A percentile compares a stretch with the other conserved stretches of the same genome.
Conservation (phyloP, 2,329 filamentous ascomycete species). For the Aspergillus caelatus region DNA sequence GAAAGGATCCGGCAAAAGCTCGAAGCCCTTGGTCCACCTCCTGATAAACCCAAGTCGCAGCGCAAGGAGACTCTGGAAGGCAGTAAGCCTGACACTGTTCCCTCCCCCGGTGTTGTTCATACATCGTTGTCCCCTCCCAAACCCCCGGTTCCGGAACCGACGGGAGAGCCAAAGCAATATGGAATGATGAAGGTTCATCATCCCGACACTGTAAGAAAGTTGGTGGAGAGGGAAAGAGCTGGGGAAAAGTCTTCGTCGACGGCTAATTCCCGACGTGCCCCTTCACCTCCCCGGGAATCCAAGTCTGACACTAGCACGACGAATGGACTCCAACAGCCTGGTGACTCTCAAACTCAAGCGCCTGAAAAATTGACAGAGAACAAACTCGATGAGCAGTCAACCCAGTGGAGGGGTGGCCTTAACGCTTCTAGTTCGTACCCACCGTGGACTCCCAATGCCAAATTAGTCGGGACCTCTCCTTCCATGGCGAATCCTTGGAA, state of each 20-base stretch:
- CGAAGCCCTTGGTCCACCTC: constrained; percentile 53
- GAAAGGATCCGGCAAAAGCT: constrained; percentile 62
- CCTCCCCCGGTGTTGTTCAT: constrained; percentile 29
- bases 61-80: constrained; percentile 30
- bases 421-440: constrained; percentile 40
- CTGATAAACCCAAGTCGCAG: constrained; percentile 38
- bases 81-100: constrained; percentile 27
- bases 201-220: constrained; percentile 55
- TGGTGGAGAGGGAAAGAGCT: constrained; percentile 41
- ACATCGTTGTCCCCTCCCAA: constrained; percentile 58
- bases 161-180: constrained; percentile 61
- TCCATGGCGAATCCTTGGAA: constrained; percentile 61
- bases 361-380: constrained; percentile 28
- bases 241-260: constrained; percentile 34
- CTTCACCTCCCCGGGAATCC: constrained; percentile 36
- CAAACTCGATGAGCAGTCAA: constrained; percentile 36
- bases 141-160: constrained; percentile 60
- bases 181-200: constrained; percentile 66
- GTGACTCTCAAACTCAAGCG: constrained; percentile 24
- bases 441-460: constrained; percentile 40
- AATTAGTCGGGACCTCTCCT: constrained; percentile 36
- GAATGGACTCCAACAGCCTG: constrained; percentile 34
- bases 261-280: constrained; percentile 30
- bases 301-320: constrained; percentile 26
- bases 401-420: constrained; percentile 43